phyloP scores from a whole-genome alignment of 352 stramenopile species.

The Phytophthora tubulina region DNA sequence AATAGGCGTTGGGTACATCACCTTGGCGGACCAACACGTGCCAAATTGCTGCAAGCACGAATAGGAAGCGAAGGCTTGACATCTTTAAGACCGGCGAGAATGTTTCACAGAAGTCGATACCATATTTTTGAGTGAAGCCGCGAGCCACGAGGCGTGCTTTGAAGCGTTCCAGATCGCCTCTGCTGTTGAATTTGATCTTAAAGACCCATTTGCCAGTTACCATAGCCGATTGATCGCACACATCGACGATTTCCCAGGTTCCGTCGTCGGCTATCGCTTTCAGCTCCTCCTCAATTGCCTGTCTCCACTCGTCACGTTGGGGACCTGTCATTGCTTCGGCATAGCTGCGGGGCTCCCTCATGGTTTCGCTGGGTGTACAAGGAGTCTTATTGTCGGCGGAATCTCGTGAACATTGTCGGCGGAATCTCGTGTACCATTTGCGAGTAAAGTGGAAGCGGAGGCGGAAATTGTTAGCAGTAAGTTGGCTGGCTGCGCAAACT shows the following conservation, averaged over 20 bases:
- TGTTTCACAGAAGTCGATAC: neutral
- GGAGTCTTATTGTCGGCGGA: no score
- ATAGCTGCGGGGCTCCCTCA: no score
- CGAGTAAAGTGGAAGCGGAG: no score
- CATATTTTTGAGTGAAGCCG: neutral
- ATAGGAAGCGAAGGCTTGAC: neutral
- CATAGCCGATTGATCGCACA: neutral
- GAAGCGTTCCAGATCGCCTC: slow-evolving; percentile 3
- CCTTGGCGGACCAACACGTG: neutral
- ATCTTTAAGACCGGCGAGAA: neutral
- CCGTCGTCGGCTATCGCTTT: neutral
- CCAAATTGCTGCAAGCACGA: neutral
- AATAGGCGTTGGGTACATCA: neutral
- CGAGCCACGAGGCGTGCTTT: neutral
- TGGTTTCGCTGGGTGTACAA: no score
- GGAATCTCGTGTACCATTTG: no score
- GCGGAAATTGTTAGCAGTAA: no score
- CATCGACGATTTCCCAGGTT: neutral
- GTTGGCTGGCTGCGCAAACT: no score
- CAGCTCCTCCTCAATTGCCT: neutral
- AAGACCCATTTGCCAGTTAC: neutral
- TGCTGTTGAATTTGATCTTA: neutral
- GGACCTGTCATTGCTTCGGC: neutral
- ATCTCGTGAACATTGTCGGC: no score
- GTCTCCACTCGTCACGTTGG: neutral